These are phyloP conservation scores for Cryphonectria radicalis DNA, from an alignment of 2,329 filamentous ascomycete species.

Conservation along the genomic window DNA sequence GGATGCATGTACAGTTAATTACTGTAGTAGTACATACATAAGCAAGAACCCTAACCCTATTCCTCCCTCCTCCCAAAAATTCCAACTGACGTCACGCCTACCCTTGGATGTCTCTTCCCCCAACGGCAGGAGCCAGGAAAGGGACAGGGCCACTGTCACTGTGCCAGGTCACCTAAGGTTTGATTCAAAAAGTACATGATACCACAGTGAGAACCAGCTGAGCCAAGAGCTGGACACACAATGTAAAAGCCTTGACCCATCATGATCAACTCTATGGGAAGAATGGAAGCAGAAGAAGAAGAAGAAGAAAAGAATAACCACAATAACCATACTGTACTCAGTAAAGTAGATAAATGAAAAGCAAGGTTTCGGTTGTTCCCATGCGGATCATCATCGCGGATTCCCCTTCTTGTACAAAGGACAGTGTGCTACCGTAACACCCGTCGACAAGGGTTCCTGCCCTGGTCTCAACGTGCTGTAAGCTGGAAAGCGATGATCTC, in stretches of 20 bases:
- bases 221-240: neutral
- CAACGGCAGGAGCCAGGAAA: neutral
- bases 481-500: constrained; percentile 21
- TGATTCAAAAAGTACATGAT: neutral
- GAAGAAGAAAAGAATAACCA: neutral
- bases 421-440: neutral
- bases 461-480: neutral
- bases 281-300: neutral
- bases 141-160: neutral
- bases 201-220: neutral
- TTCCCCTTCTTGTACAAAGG: neutral
- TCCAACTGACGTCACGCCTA: neutral
- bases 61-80: neutral
- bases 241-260: neutral
- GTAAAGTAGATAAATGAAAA: neutral
- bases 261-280: neutral
- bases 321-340: neutral
- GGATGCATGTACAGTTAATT: no score
- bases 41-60: constrained; percentile 1
- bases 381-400: neutral
- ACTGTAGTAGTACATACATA: neutral
- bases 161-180: neutral
- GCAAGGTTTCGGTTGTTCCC: neutral
- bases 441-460: constrained; percentile 1
- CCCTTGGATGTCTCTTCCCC: neutral